A percentile compares a stretch with the other conserved stretches of the same genome.
Evolutionary conservation across 164 flowering plant species (phyloP).

Genomic region (Sextonia rubra): DNA sequence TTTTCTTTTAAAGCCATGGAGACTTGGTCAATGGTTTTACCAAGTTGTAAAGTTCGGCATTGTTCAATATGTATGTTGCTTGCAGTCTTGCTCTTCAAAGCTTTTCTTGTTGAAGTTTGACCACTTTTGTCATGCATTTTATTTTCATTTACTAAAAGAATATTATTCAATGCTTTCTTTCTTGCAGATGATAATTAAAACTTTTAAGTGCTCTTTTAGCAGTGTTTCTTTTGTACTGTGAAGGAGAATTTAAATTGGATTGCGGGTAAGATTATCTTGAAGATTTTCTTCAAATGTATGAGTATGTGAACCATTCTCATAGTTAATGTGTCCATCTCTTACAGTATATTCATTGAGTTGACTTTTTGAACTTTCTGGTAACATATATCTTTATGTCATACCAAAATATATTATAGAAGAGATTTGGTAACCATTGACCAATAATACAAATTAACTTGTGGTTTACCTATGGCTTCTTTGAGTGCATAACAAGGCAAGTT

Average conservation of each 20-base stretch:
- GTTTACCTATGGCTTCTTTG: no score
- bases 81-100: not conserved
- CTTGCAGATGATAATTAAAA: constrained; percentile 85
- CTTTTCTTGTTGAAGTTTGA: not conserved
- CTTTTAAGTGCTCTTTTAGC: constrained; percentile 68
- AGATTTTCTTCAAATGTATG: constrained; percentile 17
- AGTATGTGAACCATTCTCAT: no score
- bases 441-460: no score
- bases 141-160: constrained; percentile 1
- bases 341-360: not conserved
- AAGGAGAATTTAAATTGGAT: constrained; percentile 81
- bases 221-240: constrained; percentile 86
- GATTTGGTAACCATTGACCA: no score
- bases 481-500: no score
- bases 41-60: constrained; percentile 88
- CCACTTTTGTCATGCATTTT: not conserved
- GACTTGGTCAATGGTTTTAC: constrained; percentile 83
- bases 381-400: no score
- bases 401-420: no score
- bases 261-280: constrained; percentile 77
- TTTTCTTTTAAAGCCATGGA: constrained; percentile 77
- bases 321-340: not conserved
- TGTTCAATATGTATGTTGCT: constrained; percentile 88
- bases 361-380: no score
- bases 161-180: not conserved